phyloP scores from a whole-genome alignment of 2,329 filamentous ascomycete genomes.

The Verticillium longisporum region DNA sequence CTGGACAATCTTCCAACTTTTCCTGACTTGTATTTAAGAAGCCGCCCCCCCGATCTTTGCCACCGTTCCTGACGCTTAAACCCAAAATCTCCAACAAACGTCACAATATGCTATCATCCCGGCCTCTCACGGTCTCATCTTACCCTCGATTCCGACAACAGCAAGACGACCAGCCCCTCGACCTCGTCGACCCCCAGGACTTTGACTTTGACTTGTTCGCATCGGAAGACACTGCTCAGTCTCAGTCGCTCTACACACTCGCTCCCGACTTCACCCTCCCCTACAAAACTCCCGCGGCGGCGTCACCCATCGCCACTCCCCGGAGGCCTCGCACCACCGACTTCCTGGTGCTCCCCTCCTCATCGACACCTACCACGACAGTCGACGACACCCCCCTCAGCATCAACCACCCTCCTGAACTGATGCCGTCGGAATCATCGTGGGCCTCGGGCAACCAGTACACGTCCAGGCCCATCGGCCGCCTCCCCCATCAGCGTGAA shows the following conservation, averaged over 20 bases:
- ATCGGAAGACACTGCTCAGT: background rate
- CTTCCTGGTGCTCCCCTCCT: background rate
- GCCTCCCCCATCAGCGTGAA: slow-evolving; percentile 48
- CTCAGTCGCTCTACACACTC: background rate
- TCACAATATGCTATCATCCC: background rate
- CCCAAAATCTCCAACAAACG: background rate
- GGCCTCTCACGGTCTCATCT: background rate
- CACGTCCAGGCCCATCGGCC: slow-evolving; percentile 27
- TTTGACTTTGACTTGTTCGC: background rate
- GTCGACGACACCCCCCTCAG: slow-evolving; percentile 3
- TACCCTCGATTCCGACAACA: background rate
- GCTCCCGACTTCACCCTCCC: background rate
- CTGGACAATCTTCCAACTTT: background rate
- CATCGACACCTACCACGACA: slow-evolving; percentile 7
- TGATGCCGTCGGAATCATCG: slow-evolving; percentile 38
- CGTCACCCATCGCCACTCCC: background rate
- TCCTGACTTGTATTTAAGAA: background rate
- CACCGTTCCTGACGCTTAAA: background rate
- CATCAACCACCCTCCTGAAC: slow-evolving; percentile 11
- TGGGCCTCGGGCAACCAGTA: slow-evolving; percentile 25
- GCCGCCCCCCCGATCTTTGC: background rate
- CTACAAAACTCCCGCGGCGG: background rate
- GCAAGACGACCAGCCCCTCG: background rate
- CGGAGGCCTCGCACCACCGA: background rate
- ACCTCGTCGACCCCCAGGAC: background rate